Base-by-base conservation (phyloP, 768 basidiomycete species). In the Botryobasidium botryosum region DNA sequence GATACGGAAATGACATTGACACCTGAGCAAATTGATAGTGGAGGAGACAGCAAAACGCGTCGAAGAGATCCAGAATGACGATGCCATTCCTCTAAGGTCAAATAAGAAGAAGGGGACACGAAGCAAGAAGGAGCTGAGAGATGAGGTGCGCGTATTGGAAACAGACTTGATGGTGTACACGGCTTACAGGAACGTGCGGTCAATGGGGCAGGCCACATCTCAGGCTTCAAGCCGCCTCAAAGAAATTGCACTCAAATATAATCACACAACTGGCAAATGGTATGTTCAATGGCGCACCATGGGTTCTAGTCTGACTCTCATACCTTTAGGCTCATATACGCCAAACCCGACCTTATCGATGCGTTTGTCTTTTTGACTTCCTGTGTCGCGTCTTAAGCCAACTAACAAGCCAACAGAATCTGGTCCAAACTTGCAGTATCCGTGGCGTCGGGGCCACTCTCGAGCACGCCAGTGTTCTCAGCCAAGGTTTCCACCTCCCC, bases 101-200 rank as follows among this genome's bases (percentile, higher is more conserved):
- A 82, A 64, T 54, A 83, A 81, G 60, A 82, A 79, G 57, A 73
- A 74, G 18, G 79, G 79, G 5, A 65, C 66, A 0, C 76, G 70
- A 59, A 78, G 77, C 52, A 84, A 83, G 59, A 83, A 80, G 56
- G 77, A 83, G 57, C 58, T 77, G 5, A 69, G 78, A 33, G 80
- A 83, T 57, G 62, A 75, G 61, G 80, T 79, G 56, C 17, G 59
- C 43, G 28, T n/a, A n/a, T n/a, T n/a, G n/a, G n/a, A n/a, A n/a
- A n/a, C n/a, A 25, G 6, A n/a, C 40, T 26, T 27, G 32, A 32
- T 15, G 17, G 17, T 8, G 20, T 40, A 5, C 35, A 27, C 15
- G 4, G 3, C 37, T 27, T 17, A 17, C 28, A 6, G 39, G 32
- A 27, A 4, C 12, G 6, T 31, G 36, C 49, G 12, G 12, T 31